Evolutionary conservation across 345 rosid species (phyloP).

Genomic region (Populus pruinosa): DNA sequence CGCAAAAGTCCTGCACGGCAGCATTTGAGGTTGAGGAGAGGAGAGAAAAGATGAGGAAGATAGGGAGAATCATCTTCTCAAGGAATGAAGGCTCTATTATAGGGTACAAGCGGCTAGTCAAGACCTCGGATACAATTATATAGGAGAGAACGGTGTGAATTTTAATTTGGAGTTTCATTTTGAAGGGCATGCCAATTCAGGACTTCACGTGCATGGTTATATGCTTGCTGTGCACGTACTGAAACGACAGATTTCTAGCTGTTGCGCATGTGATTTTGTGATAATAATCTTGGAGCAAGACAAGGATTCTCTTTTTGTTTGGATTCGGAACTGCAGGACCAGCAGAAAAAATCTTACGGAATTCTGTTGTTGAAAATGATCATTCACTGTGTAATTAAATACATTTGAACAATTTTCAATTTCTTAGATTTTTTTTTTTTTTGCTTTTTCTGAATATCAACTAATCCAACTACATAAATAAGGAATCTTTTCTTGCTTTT

Average conservation of each 20-base stretch:
- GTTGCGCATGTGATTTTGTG: slow-evolving; percentile 19
- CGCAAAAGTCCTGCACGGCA: slow-evolving; percentile 69
- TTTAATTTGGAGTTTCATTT: neutral
- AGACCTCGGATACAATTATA: slow-evolving; percentile 11
- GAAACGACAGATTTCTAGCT: slow-evolving; percentile 19
- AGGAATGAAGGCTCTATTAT: neutral
- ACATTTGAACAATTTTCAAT: neutral
- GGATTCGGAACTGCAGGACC: neutral
- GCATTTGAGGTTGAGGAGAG: slow-evolving; percentile 50
- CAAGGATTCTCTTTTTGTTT: slow-evolving; percentile 34
- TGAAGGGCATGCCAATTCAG: slow-evolving; percentile 7
- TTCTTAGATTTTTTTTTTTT: neutral
- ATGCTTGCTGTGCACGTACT: neutral
- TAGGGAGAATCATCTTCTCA: slow-evolving; percentile 37
- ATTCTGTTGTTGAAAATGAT: neutral
- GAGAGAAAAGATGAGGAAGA: slow-evolving; percentile 42
- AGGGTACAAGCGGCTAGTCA: neutral
- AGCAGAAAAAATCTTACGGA: slow-evolving; percentile 4
- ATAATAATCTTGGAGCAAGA: slow-evolving; percentile 5
- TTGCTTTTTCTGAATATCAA: too few species aligned
- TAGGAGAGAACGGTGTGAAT: slow-evolving; percentile 4
- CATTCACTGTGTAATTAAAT: neutral
- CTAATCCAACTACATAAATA: too few species aligned
- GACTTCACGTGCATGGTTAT: slow-evolving; percentile 21
- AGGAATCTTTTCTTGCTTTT: too few species aligned